Base-by-base conservation (phyloP, 441 rosid species). In the Cnidoscolus chayamansa region DNA sequence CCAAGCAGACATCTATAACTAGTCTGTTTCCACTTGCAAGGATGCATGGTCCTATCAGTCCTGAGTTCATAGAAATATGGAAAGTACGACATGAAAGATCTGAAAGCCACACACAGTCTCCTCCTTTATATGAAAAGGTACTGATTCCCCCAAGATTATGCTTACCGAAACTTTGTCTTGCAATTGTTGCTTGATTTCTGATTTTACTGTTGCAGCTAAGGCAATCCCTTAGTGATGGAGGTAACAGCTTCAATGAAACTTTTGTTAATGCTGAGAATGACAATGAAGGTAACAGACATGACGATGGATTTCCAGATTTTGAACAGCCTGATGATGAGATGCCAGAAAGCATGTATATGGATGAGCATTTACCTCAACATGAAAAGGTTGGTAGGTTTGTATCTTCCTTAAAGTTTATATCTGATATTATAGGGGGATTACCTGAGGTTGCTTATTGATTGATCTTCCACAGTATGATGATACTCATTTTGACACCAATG, bases 1-100 rank as follows among this genome's bases (percentile, higher is more conserved):
- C 69, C 1, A 84, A 79, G 75, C 81, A 68, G 78, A 68, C 12
- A 55, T 83, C 85, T 32, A 49, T 87, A 71, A 61, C 81, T 73
- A 47, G 86, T 70, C 64, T 86, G 69, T 92, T 94, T 81, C 98
- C 98, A 66, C 91, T 87, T 55, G 96, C 97, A 74, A 89, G 63
- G 83, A 71, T 84, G 76, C 78, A 71, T 54, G 97, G 97, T 63
- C 72, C 94, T 67, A 81, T 92, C 59, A 85, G 90, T 81, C 83
- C 93, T 5, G 98, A 94, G 71, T 82, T 94, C 75, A 77, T 50
- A 40, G 78, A 86, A 77, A 77, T 88, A 20, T 94, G 97, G 97
- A 88, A 90, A 79, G 75, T 68, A 51, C 81, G 45, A n/a, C 72
- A 47, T 70, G 65, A 61, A 55, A 74, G 64, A 54, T 55, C 61